Conservation (phyloP, 345 rosid genomes). For the Cochlearia excelsa region DNA sequence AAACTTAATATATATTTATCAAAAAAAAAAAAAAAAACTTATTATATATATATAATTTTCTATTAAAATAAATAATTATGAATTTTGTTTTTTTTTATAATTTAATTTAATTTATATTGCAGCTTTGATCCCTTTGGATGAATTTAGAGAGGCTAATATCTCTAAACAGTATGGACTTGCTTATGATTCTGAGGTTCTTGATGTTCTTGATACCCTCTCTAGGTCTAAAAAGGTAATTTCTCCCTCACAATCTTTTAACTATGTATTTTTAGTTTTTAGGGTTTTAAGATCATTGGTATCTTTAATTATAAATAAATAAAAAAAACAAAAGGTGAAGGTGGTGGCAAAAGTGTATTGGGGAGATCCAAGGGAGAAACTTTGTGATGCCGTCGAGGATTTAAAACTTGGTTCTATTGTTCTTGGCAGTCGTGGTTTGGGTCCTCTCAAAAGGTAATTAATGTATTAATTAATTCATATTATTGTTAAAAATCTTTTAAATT, state of each 20-base stretch:
- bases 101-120: not conserved
- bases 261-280: too few relatives aligned
- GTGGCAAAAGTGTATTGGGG: conserved; percentile 84
- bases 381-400: conserved; percentile 59
- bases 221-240: conserved; percentile 46
- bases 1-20: too few relatives aligned
- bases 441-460: conserved; percentile 54
- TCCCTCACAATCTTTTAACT: too few relatives aligned
- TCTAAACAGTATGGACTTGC: conserved; percentile 57
- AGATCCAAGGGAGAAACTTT: conserved; percentile 76
- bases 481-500: too few relatives aligned
- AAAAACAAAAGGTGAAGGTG: conserved; percentile 46
- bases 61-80: too few relatives aligned
- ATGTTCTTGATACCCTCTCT: conserved; percentile 58
- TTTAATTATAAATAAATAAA: too few relatives aligned
- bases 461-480: not conserved
- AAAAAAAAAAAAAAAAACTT: too few relatives aligned
- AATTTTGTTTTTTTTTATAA: not conserved
- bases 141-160: conserved; percentile 62
- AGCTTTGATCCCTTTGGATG: conserved; percentile 74
- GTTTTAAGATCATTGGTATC: too few relatives aligned
- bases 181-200: conserved; percentile 59
- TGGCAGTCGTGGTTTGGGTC: conserved; percentile 93
- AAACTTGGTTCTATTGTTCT: conserved; percentile 71
- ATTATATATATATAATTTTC: too few relatives aligned